Evolutionary conservation across 164 flowering plant genomes (phyloP).

Genomic region (Macadamia integrifolia): DNA sequence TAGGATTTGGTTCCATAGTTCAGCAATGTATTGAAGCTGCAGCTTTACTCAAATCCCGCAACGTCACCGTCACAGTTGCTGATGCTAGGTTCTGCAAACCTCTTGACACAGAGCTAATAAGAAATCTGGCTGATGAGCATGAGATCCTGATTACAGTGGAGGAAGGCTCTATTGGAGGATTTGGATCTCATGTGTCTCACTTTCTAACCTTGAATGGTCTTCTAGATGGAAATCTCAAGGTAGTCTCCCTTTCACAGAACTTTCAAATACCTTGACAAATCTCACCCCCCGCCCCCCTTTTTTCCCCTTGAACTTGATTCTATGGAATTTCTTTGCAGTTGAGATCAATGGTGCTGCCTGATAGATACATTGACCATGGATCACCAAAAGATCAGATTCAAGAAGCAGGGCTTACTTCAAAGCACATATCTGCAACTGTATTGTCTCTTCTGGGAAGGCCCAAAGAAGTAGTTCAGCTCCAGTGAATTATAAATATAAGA

Average conservation of each 20-base stretch:
- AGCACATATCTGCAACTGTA: constrained; percentile 72
- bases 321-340: not conserved
- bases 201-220: not conserved
- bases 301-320: not conserved
- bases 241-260: not conserved
- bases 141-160: constrained; percentile 7
- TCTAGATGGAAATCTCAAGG: not conserved
- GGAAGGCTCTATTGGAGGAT: not conserved
- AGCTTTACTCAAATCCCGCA: not conserved
- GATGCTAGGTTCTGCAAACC: constrained; percentile 8
- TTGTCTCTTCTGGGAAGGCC: constrained; percentile 64
- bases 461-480: constrained; percentile 51
- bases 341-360: constrained; percentile 15
- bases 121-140: not conserved
- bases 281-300: not conserved
- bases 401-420: constrained; percentile 77
- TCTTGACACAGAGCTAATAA: constrained; percentile 1
- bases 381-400: constrained; percentile 72
- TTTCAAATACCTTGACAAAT: not conserved
- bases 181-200: not conserved
- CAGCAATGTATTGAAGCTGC: constrained; percentile 4
- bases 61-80: not conserved
- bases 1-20: constrained; percentile 1
- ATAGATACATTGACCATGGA: constrained; percentile 91
- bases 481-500: constrained; percentile 12